Evolutionary conservation across 768 basidiomycete species (phyloP).

Genomic region (Lactifluus subvellereus): DNA sequence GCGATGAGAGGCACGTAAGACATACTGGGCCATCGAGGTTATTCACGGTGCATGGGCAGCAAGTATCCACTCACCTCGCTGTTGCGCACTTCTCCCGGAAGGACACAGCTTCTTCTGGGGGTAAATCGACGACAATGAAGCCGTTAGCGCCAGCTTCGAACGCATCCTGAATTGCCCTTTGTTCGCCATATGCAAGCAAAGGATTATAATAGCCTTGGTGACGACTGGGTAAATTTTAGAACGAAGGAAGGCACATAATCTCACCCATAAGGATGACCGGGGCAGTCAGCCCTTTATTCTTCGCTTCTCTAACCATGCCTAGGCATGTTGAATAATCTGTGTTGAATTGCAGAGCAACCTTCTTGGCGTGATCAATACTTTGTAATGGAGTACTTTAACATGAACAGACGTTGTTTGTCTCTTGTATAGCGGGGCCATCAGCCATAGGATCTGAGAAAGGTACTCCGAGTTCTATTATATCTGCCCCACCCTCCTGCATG

Average conservation of each 20-base stretch:
- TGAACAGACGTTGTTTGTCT: constrained; percentile 79
- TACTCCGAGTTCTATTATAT: constrained; percentile 92
- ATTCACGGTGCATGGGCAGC: neutral
- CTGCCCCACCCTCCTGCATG: constrained; percentile 89
- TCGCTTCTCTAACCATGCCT: constrained; percentile 68
- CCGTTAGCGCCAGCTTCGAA: constrained; percentile 90
- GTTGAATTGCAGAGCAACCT: constrained; percentile 82
- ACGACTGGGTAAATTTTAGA: neutral
- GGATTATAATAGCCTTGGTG: constrained; percentile 93
- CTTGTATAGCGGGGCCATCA: constrained; percentile 91
- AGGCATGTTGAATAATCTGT: constrained; percentile 75
- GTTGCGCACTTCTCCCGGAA: constrained; percentile 86
- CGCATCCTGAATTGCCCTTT: constrained; percentile 88
- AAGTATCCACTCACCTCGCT: constrained; percentile 53
- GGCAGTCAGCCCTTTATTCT: constrained; percentile 71
- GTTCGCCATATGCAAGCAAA: constrained; percentile 90
- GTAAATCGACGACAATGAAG: constrained; percentile 96
- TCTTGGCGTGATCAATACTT: neutral
- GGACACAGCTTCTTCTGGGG: constrained; percentile 89
- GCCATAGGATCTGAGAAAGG: constrained; percentile 97
- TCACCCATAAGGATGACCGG: constrained; percentile 94
- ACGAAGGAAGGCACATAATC: constrained; percentile 15
- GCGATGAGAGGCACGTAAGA: constrained; percentile 95
- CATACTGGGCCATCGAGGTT: constrained; percentile 45
- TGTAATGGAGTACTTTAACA: neutral